These are phyloP conservation scores for Sporothrix variecibatus DNA, from an alignment of 2,329 filamentous ascomycete genomes.

Conservation along the genomic window DNA sequence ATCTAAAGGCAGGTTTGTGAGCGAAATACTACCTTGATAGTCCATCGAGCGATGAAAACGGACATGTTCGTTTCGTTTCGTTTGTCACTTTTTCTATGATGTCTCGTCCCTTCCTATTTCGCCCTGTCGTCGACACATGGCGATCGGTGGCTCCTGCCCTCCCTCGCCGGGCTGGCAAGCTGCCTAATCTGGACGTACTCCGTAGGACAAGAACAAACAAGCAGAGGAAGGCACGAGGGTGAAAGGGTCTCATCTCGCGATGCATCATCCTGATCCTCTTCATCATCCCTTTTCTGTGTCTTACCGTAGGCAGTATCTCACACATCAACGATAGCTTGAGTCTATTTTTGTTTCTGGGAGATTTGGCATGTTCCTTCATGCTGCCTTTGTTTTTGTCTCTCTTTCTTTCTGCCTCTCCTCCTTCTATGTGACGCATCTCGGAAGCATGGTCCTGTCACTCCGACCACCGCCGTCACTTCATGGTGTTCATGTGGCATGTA, in stretches of 20 bases:
- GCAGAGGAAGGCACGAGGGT: not conserved
- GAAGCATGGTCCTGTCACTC: not conserved
- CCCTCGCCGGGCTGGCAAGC: not conserved
- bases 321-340: not conserved
- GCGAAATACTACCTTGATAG: not conserved
- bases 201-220: not conserved
- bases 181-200: constrained; percentile 8
- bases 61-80: constrained; percentile 9
- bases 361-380: not conserved
- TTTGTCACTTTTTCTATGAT: not conserved
- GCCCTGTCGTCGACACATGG: not conserved
- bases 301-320: not conserved
- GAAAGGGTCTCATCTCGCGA: constrained; percentile 5
- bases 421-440: not conserved
- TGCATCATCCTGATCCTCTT: not conserved
- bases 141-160: constrained; percentile 4
- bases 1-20: not conserved
- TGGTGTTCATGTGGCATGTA: constrained; percentile 5
- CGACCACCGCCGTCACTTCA: not conserved
- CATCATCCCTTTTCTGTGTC: not conserved
- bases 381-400: not conserved
- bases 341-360: constrained; percentile 20
- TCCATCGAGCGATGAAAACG: not conserved
- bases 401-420: not conserved
- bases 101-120: not conserved